Evolutionary conservation across 2,329 filamentous ascomycete genomes (phyloP), one percentile per base, ranked within the genome.

Genomic region (Fusarium haematococcum): DNA sequence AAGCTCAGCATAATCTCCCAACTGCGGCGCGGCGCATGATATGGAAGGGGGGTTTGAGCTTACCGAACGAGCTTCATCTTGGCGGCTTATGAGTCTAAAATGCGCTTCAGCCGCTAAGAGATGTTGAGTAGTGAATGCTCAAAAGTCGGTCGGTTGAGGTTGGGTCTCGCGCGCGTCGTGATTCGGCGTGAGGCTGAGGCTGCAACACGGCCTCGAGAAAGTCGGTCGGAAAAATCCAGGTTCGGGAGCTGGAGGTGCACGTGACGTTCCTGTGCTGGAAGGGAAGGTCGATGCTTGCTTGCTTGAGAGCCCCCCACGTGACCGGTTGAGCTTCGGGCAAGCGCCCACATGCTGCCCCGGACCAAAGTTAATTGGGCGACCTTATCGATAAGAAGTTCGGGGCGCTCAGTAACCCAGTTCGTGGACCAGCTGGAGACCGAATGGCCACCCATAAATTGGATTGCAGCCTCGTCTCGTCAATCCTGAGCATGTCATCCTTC

Each of bases 21-120:
- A 65, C 67, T 67, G 68, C 67, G 71, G 48, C 27, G 25, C 27
- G 25, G 48, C 45, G 60, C 62, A 61, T 32, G 54, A 37, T 18
- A 9, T 11, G n/a, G 52, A 52, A 48, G 43, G 43, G 27, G 27
- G 32, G 18, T 27, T 54, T 33, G 6, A 58, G 63, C 92, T 87
- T 91, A 98, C 95, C 95, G 94, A 85, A 98, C 95, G 88, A 98
- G 94, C 93, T 98, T 98, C 95, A 98, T 98, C 74, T 85, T 94
- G 88, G 74, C 83, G 79, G 77, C 23, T 48, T 71, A 25, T 20
- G 13, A 61, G 50, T 63, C 52, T 43, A 45, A 16, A 67, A 65
- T 68, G 68, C 57, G 54, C 61, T 69, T 68, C 16, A 45, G 58
- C 18, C 45, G 39, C 33, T 67, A 37, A 23, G 41, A 45, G 23